phyloP scores from a whole-genome alignment of 2,329 filamentous ascomycete genomes.

The Aspergillus sp. region DNA sequence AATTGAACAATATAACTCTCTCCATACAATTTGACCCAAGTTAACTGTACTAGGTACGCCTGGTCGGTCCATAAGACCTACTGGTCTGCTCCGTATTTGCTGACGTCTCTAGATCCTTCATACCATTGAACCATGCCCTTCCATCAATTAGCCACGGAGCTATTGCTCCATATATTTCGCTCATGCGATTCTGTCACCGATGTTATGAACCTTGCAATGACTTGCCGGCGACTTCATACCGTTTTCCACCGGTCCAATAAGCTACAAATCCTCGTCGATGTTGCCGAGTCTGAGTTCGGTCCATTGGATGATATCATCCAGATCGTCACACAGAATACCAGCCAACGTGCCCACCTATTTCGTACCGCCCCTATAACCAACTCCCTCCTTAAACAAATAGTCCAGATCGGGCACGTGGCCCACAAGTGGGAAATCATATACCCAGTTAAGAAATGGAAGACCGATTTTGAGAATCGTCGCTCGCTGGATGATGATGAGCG shows the following conservation, averaged over 20 bases:
- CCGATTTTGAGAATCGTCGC: conserved; percentile 57
- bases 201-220: conserved; percentile 56
- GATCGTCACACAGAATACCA: conserved; percentile 62
- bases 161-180: conserved; percentile 59
- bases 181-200: conserved; percentile 56
- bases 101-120: conserved; percentile 2
- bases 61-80: neutral
- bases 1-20: neutral
- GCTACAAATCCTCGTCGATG: conserved; percentile 55
- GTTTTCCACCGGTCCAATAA: conserved; percentile 58
- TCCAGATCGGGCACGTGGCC: conserved; percentile 57
- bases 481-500: conserved; percentile 54
- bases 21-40: neutral
- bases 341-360: conserved; percentile 58
- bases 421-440: conserved; percentile 64
- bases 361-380: conserved; percentile 57
- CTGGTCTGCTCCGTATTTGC: neutral
- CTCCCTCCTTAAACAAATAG: conserved; percentile 57
- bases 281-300: conserved; percentile 59
- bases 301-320: conserved; percentile 61
- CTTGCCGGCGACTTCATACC: conserved; percentile 56
- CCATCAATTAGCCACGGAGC: conserved; percentile 59
- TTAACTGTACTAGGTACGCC: neutral
- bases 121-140: conserved; percentile 51
- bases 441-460: conserved; percentile 64